Evolutionary conservation across 2,329 filamentous ascomycete genomes (phyloP).

Genomic region (Neonectria ditissima): DNA sequence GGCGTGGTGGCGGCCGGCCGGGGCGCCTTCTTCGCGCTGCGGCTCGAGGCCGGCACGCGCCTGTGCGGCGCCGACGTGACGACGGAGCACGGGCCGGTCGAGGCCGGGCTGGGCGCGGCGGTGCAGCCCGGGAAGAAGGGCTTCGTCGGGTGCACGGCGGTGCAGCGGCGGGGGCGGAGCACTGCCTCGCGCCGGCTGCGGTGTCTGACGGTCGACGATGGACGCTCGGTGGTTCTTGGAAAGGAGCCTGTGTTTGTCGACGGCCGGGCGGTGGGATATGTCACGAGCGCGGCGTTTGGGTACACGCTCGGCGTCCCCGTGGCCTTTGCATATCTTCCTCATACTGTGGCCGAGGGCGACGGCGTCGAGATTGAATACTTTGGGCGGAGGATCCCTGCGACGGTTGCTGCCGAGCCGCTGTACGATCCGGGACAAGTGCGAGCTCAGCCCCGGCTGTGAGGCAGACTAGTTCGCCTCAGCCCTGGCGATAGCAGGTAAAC

Average conservation of each 20-base stretch:
- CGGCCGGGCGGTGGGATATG: constrained; percentile 63
- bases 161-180: constrained; percentile 56
- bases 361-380: constrained; percentile 72
- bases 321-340: constrained; percentile 69
- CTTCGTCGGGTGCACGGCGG: constrained; percentile 64
- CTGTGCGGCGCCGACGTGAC: constrained; percentile 69
- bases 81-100: constrained; percentile 70
- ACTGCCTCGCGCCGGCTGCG: constrained; percentile 53
- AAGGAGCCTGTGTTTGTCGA: constrained; percentile 70
- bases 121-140: constrained; percentile 60
- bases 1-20: constrained; percentile 70
- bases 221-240: constrained; percentile 67
- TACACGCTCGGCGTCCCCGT: constrained; percentile 70
- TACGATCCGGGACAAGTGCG: constrained; percentile 27
- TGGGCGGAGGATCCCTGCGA: constrained; percentile 64
- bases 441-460: too few species aligned
- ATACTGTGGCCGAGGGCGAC: constrained; percentile 58
- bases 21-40: constrained; percentile 67
- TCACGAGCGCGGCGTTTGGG: constrained; percentile 71
- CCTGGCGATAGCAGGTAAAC: too few species aligned
- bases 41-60: constrained; percentile 70
- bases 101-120: constrained; percentile 66
- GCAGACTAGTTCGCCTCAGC: too few species aligned
- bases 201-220: constrained; percentile 67
- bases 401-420: constrained; percentile 61